Evolutionary conservation across 805 yeast species (phyloP).

Genomic region (Metschnikowia drakensbergensis): DNA sequence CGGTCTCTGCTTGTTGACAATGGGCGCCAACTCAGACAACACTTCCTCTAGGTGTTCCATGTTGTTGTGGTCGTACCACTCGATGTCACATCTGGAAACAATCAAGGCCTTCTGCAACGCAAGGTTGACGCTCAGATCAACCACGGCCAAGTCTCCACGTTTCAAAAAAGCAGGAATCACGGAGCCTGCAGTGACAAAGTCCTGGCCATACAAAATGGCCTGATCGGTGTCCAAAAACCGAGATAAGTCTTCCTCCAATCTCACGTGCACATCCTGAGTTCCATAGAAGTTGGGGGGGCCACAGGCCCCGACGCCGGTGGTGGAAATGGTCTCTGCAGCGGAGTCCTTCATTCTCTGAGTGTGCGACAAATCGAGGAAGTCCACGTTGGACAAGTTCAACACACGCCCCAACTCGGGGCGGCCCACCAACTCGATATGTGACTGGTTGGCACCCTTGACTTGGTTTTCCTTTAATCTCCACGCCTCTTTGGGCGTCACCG

Average conservation of each 20-base stretch:
- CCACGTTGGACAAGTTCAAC: conserved; percentile 66
- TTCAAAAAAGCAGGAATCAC: conserved; percentile 91
- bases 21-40: conserved; percentile 56
- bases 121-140: conserved; percentile 72
- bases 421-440: conserved; percentile 30
- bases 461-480: conserved; percentile 66
- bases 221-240: conserved; percentile 71
- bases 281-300: conserved; percentile 99
- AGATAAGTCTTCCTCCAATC: conserved; percentile 73
- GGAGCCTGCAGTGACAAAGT: conserved; percentile 78
- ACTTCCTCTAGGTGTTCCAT: conserved; percentile 74
- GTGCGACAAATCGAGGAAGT: conserved; percentile 62
- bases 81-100: conserved; percentile 81
- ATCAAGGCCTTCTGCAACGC: conserved; percentile 85
- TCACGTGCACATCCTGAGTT: conserved; percentile 84
- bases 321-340: conserved; percentile 56
- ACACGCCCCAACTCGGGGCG: conserved; percentile 33
- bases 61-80: conserved; percentile 84
- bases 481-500: conserved; percentile 45
- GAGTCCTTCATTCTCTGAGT: conserved; percentile 44
- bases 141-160: conserved; percentile 90
- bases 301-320: conserved; percentile 94
- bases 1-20: conserved; percentile 62
- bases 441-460: conserved; percentile 52
- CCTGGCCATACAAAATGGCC: conserved; percentile 89